Conservation (phyloP, 768 basidiomycete genomes). For the Sarcodon sp. region DNA sequence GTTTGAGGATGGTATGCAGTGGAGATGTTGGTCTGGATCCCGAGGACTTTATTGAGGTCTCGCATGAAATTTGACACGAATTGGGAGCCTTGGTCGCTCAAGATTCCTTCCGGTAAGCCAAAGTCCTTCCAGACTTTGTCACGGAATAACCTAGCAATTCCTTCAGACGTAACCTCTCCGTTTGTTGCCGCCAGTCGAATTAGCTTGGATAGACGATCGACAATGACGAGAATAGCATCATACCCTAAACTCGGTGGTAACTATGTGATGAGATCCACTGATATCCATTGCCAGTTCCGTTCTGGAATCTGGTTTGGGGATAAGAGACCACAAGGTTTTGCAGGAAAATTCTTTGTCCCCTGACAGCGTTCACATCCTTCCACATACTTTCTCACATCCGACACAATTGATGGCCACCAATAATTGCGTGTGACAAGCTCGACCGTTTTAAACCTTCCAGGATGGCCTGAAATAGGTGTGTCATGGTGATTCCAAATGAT, state of each 20-base stretch:
- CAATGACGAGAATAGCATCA: conserved; percentile 9
- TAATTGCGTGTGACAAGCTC: no score
- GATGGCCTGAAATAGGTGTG: no score
- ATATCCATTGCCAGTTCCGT: no score
- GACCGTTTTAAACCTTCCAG: no score
- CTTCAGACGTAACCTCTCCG: conserved; percentile 8
- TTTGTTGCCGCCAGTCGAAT: conserved; percentile 5
- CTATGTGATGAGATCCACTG: conserved; percentile 8
- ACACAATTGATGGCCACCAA: no score
- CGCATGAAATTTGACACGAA: conserved; percentile 21
- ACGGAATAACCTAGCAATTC: conserved; percentile 7
- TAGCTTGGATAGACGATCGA: conserved; percentile 1
- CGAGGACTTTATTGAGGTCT: conserved; percentile 16
- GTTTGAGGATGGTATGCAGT: conserved; percentile 33
- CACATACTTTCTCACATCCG: no score
- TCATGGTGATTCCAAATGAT: no score
- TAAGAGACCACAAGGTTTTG: no score
- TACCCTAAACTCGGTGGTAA: conserved; percentile 9
- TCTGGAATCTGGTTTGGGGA: no score
- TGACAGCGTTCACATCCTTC: no score
- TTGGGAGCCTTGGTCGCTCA: conserved; percentile 7
- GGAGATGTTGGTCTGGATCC: conserved; percentile 18
- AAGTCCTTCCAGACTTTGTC: conserved; percentile 6
- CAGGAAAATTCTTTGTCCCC: no score
- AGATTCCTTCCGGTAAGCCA: conserved; percentile 5